These are phyloP conservation scores for Mycosarcoma maydis DNA, from an alignment of 1,284 basidiomycete species.

Conservation along the genomic window DNA sequence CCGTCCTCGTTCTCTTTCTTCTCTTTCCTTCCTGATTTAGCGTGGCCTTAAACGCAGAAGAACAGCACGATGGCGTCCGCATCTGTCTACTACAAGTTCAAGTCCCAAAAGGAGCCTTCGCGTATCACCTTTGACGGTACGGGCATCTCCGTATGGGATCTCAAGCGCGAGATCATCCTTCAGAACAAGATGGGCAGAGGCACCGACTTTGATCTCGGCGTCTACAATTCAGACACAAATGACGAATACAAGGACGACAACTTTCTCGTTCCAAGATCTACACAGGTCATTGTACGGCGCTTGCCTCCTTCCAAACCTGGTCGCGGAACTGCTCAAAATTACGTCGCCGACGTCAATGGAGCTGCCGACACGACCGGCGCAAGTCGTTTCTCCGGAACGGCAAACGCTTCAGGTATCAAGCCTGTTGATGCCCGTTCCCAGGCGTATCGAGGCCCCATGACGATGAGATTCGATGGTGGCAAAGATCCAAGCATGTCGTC, in stretches of 20 bases:
- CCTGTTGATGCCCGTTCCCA: constrained; percentile 7
- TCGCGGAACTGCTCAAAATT: constrained; percentile 90
- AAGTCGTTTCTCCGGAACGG: constrained; percentile 30
- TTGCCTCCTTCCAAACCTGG: constrained; percentile 84
- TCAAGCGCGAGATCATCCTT: constrained; percentile 97
- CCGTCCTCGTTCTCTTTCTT: neutral
- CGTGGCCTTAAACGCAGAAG: neutral
- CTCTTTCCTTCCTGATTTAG: neutral
- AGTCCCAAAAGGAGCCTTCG: constrained; percentile 91
- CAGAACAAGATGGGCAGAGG: constrained; percentile 95
- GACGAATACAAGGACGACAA: constrained; percentile 89
- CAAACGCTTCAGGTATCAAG: constrained; percentile 33
- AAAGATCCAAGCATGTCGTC: constrained; percentile 7
- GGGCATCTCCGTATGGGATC: constrained; percentile 96
- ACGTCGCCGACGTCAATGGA: constrained; percentile 73
- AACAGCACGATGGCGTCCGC: constrained; percentile 61
- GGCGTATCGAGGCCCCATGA: constrained; percentile 71
- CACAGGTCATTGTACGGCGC: constrained; percentile 90
- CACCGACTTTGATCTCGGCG: constrained; percentile 92
- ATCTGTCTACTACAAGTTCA: constrained; percentile 95
- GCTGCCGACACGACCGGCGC: constrained; percentile 21
- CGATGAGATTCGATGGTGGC: constrained; percentile 81
- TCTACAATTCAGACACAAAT: constrained; percentile 71
- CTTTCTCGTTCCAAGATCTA: constrained; percentile 89
- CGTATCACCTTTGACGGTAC: constrained; percentile 97